Base-by-base conservation (phyloP, 2,329 filamentous ascomycete species). In the Aspergillus awamori region DNA sequence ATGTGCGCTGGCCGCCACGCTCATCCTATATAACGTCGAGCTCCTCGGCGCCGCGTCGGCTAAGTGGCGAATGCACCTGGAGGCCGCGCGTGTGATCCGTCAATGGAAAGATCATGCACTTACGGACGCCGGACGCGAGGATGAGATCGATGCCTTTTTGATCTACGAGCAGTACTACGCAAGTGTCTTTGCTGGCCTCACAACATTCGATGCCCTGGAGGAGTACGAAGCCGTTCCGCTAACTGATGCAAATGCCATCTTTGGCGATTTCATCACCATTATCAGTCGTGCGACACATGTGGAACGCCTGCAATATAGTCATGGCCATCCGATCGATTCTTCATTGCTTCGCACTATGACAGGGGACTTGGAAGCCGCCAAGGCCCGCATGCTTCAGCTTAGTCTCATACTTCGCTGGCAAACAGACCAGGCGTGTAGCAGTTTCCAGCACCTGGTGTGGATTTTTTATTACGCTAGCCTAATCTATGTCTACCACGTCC, bases 121-220 rank as follows among this genome's bases (percentile, higher is more conserved):
- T 17, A 43, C 17, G 11, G 17, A 45, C 8, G 28, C 28, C 8
- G 39, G 39, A 10, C 17, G 41, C 41, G 11, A n/a, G 8, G 28
- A 30, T 4, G 41, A 45, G 8, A 43, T 48, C 11, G 65, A 71
- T 28, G 54, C 62, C 2, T 70, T 68, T 48, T 63, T 70, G 24
- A 58, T 68, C 56, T 69, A 71, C 45, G 69, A 72, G 59, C 67
- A 70, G n/a, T 72, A 71, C 45, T 69, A 66, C 17, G 63, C 67
- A 6, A 66, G 65, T 36, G 69, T 70, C 4, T 71, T 72, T 58
- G 68, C 66, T 8, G 65, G 68, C 1, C 62, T 71, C 6, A 72
- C 67, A 2, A 69, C 64, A 13, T 71, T 72, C 24, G 64, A 68
- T 39, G 51, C 58, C 2, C 48, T 59, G 2, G 58, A 62, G 45